Base-by-base conservation (phyloP, 768 basidiomycete genomes). In the Boletus rex-veris region DNA sequence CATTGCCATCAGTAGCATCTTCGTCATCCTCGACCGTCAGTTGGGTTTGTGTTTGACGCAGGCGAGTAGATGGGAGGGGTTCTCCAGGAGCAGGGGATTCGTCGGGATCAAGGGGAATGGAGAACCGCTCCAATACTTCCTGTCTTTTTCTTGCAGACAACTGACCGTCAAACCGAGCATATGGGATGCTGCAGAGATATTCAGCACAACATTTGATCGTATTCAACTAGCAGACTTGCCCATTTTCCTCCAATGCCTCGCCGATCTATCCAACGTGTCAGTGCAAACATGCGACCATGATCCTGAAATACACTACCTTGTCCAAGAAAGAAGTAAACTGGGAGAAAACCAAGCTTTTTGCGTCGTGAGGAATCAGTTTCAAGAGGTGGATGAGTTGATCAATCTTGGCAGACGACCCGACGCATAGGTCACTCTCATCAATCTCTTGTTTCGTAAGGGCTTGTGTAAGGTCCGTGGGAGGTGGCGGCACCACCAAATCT, bases 301-400 rank as follows among this genome's bases (percentile, higher is more conserved):
- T 15, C 9, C 4, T 24, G 35, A 36, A 35, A 35, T 4, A 39
- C 31, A 26, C 45, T 55, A 86, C 90, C 74, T 90, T 87, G 72
- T 90, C 86, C 49, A 93, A 68, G 71, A 91, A 93, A 3, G 83
- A 80, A 4, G 91, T 95, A 63, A 93, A 95, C 61, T 95, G 92
- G 3, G 89, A 92, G 65, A 95, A 95, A 1, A 95, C 90, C 3
- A 95, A 73, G 3, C 87, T 86, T 68, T 95, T 95, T 57, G 92
- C 88, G 2, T 76, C 79, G 4, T 61, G 55, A 1, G 88, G 88
- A 6, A 83, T 88, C 12, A 92, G 69, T 55, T 79, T 75, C 40
- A 95, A 75, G 40, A 92, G 77, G 48, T 88, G 80, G 19, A 92
- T 66, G 15, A 95, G 74, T 61, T 92, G 90, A 48, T 89, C 86